Conservation (phyloP, 1,139 yeast species). For the Pichia sp. region DNA sequence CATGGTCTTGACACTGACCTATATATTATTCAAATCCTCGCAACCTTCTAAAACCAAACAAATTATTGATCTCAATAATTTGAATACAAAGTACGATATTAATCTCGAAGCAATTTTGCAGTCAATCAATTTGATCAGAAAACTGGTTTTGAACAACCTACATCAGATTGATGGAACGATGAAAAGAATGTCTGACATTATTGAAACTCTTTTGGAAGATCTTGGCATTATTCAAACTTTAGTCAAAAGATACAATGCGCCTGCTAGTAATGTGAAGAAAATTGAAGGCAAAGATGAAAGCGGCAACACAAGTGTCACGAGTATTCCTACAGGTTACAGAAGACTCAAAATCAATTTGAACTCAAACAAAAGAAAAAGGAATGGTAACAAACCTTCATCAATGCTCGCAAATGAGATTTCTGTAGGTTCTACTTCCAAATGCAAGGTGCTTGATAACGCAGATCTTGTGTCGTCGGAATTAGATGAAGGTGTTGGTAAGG, state of each 20-base stretch:
- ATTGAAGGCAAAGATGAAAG: constrained; percentile 29
- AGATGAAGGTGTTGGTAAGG: neutral
- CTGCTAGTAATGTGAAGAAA: constrained; percentile 28
- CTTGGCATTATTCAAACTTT: constrained; percentile 35
- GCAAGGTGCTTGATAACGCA: neutral
- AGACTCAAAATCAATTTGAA: constrained; percentile 21
- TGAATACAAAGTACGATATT: constrained; percentile 28
- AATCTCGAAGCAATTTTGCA: constrained; percentile 32
- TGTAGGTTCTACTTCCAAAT: neutral
- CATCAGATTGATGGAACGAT: constrained; percentile 37
- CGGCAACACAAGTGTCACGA: constrained; percentile 31
- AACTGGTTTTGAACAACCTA: constrained; percentile 32
- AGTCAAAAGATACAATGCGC: constrained; percentile 31
- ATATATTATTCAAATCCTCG: constrained; percentile 34
- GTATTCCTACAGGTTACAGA: constrained; percentile 29
- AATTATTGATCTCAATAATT: constrained; percentile 30
- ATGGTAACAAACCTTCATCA: neutral
- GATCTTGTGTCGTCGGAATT: neutral
- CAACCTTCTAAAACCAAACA: constrained; percentile 20
- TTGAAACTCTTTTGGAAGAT: constrained; percentile 38
- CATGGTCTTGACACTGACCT: constrained; percentile 37
- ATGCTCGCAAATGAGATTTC: constrained; percentile 3
- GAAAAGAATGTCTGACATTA: constrained; percentile 37
- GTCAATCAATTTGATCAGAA: constrained; percentile 36
- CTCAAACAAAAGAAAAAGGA: constrained; percentile 11